phyloP scores from a whole-genome alignment of 768 basidiomycete genomes.

The Porphyrellus cyaneotinctus region DNA sequence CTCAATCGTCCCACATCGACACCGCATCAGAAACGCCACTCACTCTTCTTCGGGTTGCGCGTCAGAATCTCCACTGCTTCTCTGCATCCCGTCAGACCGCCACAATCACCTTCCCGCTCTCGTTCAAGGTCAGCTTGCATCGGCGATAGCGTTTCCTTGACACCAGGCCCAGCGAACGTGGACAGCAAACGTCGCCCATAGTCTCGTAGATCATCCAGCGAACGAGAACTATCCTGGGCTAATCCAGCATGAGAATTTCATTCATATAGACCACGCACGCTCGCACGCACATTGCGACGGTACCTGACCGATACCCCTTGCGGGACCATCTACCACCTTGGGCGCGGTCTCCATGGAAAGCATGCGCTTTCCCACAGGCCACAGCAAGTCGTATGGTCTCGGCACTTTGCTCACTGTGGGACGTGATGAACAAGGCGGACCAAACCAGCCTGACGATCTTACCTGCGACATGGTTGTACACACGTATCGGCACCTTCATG shows the following conservation, averaged over 20 bases:
- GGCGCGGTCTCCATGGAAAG: slow-evolving; percentile 28
- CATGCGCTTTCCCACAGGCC: slow-evolving; percentile 57
- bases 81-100: slow-evolving; percentile 52
- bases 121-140: slow-evolving; percentile 24
- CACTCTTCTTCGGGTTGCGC: slow-evolving; percentile 84
- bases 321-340: slow-evolving; percentile 24
- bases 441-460: slow-evolving; percentile 17
- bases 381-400: slow-evolving; percentile 76
- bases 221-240: slow-evolving; percentile 19
- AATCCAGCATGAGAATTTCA: slow-evolving; percentile 2
- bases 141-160: slow-evolving; percentile 28
- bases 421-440: slow-evolving; percentile 2
- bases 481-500: slow-evolving; percentile 87
- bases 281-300: slow-evolving; percentile 15
- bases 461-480: slow-evolving; percentile 89
- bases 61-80: slow-evolving; percentile 91
- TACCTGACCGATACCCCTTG: slow-evolving; percentile 5
- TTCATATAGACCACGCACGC: neutral
- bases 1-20: neutral
- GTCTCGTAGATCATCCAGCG: slow-evolving; percentile 44
- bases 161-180: slow-evolving; percentile 36
- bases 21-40: slow-evolving; percentile 14
- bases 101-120: slow-evolving; percentile 42
- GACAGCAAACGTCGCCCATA: slow-evolving; percentile 53
- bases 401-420: slow-evolving; percentile 48